Conservation (phyloP, 495 filamentous ascomycete genomes). For the Penicillium ochrochloron region DNA sequence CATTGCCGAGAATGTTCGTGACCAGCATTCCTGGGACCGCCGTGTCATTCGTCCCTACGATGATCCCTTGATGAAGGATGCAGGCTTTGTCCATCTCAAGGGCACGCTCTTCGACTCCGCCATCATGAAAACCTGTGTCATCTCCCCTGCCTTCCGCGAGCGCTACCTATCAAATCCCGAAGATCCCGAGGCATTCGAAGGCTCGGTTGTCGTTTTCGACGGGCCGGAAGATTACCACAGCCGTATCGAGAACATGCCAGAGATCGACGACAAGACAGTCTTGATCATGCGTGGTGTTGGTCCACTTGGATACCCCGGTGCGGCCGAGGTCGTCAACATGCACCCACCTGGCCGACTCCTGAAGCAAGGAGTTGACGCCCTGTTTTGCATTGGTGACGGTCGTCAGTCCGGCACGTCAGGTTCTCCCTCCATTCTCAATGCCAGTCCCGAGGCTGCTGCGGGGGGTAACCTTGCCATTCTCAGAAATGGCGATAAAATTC, state of each 20-base stretch:
- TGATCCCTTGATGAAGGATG: constrained; percentile 52
- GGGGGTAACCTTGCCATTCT: constrained; percentile 61
- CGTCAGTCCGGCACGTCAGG: constrained; percentile 61
- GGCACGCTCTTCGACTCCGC: constrained; percentile 58
- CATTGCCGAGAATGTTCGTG: constrained; percentile 46
- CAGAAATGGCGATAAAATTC: constrained; percentile 57
- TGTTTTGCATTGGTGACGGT: constrained; percentile 61
- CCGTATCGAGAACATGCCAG: constrained; percentile 50
- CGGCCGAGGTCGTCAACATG: constrained; percentile 63
- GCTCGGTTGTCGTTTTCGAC: constrained; percentile 56
- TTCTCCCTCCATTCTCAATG: constrained; percentile 59
- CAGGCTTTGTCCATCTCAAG: constrained; percentile 55
- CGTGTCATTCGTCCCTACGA: constrained; percentile 49
- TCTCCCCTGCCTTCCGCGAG: constrained; percentile 52
- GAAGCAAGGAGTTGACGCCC: constrained; percentile 50
- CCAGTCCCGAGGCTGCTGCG: constrained; percentile 63
- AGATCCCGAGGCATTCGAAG: constrained; percentile 58
- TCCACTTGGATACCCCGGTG: constrained; percentile 58
- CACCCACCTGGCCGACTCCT: constrained; percentile 53
- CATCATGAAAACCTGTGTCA: constrained; percentile 63
- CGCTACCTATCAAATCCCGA: constrained; percentile 53
- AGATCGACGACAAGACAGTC: constrained; percentile 54
- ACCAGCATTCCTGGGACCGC: constrained; percentile 50
- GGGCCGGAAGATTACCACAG: constrained; percentile 57
- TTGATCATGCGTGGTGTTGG: constrained; percentile 59